Percentiles rank a stretch among this genome's conserved stretches.
Evolutionary conservation across 139 green algal genomes (phyloP).

Genomic region (Pycnococcus provasolii): DNA sequence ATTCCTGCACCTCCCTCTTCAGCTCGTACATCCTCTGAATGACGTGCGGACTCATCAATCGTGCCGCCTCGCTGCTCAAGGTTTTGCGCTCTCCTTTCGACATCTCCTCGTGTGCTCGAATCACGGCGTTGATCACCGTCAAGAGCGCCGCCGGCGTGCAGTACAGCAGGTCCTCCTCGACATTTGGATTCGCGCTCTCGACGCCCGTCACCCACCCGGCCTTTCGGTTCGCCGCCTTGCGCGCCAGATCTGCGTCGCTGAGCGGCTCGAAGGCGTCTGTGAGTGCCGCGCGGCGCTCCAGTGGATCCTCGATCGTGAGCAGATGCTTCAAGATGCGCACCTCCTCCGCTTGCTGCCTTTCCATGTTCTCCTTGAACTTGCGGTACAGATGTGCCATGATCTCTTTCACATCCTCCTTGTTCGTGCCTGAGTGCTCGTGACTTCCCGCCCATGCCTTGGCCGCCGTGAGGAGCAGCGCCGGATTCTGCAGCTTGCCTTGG

Average conservation of each 20-base stretch:
- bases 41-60: too few species aligned
- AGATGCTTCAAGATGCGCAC: slow-evolving; percentile 76
- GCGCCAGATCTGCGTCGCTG: neutral
- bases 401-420: slow-evolving; percentile 43
- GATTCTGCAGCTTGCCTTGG: slow-evolving; percentile 37
- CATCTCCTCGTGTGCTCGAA: too few species aligned
- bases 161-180: neutral
- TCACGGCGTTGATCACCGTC: neutral
- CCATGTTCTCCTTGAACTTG: slow-evolving; percentile 21
- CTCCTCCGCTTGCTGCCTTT: slow-evolving; percentile 53
- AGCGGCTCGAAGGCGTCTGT: slow-evolving; percentile 51
- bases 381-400: slow-evolving; percentile 39
- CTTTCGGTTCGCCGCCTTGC: too few species aligned
- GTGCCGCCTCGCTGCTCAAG: too few species aligned
- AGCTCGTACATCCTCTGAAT: too few species aligned
- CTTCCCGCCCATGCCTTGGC: slow-evolving; percentile 43
- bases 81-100: too few species aligned
- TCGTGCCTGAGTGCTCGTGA: too few species aligned
- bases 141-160: slow-evolving; percentile 19
- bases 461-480: slow-evolving; percentile 54
- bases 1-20: too few species aligned
- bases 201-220: too few species aligned
- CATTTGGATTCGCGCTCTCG: too few species aligned
- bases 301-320: slow-evolving; percentile 37
- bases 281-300: slow-evolving; percentile 39